Evolutionary conservation across 495 filamentous ascomycete genomes (phyloP).

Genomic region (Letharia lupina): DNA sequence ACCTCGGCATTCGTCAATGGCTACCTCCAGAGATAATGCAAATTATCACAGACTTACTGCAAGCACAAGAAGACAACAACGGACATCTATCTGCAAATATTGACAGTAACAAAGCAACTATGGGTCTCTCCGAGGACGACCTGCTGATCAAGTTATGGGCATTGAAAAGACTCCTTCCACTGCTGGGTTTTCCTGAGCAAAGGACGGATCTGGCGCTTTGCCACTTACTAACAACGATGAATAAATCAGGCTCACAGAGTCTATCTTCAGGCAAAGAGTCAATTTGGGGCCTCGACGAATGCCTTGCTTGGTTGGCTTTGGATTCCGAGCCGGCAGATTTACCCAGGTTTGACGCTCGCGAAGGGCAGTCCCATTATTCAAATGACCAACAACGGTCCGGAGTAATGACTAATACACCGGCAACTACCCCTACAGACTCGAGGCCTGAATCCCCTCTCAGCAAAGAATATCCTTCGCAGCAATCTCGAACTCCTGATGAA

Average conservation of each 20-base stretch:
- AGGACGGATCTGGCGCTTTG: slow-evolving; percentile 57
- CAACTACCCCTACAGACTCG: not conserved
- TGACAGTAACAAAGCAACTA: slow-evolving; percentile 11
- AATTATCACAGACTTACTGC: slow-evolving; percentile 52
- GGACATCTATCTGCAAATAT: slow-evolving; percentile 25
- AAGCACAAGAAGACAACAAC: slow-evolving; percentile 31
- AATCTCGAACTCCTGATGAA: not conserved
- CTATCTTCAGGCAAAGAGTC: slow-evolving; percentile 48
- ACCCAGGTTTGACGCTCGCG: slow-evolving; percentile 28
- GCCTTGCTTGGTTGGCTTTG: slow-evolving; percentile 77
- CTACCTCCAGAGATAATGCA: slow-evolving; percentile 71
- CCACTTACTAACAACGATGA: slow-evolving; percentile 45
- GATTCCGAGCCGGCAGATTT: slow-evolving; percentile 60
- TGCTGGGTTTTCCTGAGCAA: slow-evolving; percentile 56
- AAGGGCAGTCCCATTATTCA: not conserved
- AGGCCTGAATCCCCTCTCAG: slow-evolving; percentile 2
- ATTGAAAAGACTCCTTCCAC: slow-evolving; percentile 57
- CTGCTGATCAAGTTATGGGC: slow-evolving; percentile 71
- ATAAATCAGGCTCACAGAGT: slow-evolving; percentile 44
- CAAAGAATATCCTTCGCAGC: not conserved
- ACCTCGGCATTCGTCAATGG: slow-evolving; percentile 66
- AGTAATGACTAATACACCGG: not conserved
- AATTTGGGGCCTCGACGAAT: slow-evolving; percentile 78
- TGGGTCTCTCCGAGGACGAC: slow-evolving; percentile 54
- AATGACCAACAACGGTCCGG: not conserved